These are phyloP conservation scores for Periconia macrospinosa DNA, from an alignment of 2,329 filamentous ascomycete genomes.

Conservation along the genomic window DNA sequence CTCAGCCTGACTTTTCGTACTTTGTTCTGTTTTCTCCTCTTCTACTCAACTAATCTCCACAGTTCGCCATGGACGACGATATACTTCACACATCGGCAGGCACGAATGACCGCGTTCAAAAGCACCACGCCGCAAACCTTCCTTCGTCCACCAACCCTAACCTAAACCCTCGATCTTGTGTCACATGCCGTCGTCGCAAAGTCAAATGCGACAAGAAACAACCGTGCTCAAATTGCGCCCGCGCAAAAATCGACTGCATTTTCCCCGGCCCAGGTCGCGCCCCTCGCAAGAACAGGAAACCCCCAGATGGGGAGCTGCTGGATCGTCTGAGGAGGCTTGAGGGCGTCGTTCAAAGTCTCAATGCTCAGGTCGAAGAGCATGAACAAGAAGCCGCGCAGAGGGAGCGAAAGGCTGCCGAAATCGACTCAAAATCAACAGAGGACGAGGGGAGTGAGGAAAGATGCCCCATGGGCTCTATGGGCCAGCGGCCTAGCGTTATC, in stretches of 20 bases:
- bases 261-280: conserved; percentile 75
- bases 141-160: conserved; percentile 11
- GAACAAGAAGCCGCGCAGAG: conserved; percentile 36
- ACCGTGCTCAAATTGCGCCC: conserved; percentile 74
- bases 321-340: conserved; percentile 73
- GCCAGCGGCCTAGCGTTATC: conserved; percentile 19
- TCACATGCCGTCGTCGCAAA: conserved; percentile 54
- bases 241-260: conserved; percentile 70
- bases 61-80: conserved; percentile 28
- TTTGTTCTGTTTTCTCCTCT: neutral
- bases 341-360: conserved; percentile 69
- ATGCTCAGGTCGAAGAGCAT: conserved; percentile 44
- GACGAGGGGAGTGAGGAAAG: neutral
- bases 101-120: conserved; percentile 22
- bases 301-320: conserved; percentile 71
- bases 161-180: conserved; percentile 38
- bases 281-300: conserved; percentile 68
- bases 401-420: conserved; percentile 15
- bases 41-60: neutral
- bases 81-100: conserved; percentile 14
- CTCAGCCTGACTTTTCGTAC: neutral
- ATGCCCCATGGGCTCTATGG: conserved; percentile 8
- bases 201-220: conserved; percentile 79
- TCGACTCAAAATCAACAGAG: neutral
- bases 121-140: conserved; percentile 17